phyloP scores from a whole-genome alignment of 2,329 filamentous ascomycete genomes.

The Aspergillus aculeatinus region DNA sequence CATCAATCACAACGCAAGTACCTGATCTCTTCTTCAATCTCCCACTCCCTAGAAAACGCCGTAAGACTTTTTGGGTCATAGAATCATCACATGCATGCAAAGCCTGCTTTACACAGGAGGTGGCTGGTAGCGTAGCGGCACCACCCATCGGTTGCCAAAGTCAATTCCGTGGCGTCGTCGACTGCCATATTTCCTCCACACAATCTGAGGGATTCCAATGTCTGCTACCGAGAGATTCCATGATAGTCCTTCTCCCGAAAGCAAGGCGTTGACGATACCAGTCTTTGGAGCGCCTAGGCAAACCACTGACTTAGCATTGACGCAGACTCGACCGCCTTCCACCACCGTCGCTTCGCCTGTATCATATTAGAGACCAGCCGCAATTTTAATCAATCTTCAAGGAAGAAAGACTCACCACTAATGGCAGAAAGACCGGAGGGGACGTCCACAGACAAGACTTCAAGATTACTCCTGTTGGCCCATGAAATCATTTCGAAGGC shows the following conservation, averaged over 20 bases:
- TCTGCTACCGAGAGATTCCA: constrained; percentile 86
- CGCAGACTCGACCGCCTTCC: constrained; percentile 75
- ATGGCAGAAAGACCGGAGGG: constrained; percentile 84
- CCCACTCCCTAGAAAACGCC: constrained; percentile 13
- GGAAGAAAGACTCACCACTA: constrained; percentile 64
- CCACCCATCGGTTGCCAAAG: constrained; percentile 83
- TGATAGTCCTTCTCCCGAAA: constrained; percentile 53
- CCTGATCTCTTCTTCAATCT: not conserved
- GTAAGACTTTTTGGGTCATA: constrained; percentile 9
- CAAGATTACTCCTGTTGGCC: constrained; percentile 83
- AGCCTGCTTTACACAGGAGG: constrained; percentile 23
- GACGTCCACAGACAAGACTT: constrained; percentile 83
- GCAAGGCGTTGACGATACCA: constrained; percentile 75
- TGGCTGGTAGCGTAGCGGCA: constrained; percentile 60
- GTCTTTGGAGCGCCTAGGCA: constrained; percentile 83
- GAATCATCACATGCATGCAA: constrained; percentile 14
- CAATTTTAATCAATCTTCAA: constrained; percentile 23
- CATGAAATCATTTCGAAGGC: constrained; percentile 90
- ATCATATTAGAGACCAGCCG: not conserved
- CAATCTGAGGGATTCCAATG: constrained; percentile 76
- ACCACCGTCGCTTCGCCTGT: constrained; percentile 55
- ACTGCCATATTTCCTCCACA: constrained; percentile 81
- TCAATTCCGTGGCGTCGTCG: constrained; percentile 80
- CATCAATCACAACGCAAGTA: not conserved
- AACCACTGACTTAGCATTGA: constrained; percentile 79